Base-by-base conservation (phyloP, 2,329 filamentous ascomycete species). In the Tetracladium maxilliforme region DNA sequence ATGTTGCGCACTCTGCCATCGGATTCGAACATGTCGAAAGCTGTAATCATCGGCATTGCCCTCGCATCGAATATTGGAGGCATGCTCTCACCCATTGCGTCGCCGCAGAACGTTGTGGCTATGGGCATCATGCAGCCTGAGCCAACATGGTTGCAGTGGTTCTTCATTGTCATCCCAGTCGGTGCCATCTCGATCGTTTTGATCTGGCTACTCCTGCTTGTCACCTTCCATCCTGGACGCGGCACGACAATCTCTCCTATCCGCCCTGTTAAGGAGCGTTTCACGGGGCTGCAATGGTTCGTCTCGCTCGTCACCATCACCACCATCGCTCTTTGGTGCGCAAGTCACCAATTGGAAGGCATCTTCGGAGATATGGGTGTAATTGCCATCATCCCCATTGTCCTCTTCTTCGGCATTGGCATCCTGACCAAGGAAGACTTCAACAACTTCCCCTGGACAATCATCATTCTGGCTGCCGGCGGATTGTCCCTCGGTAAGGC, bases 371-470 rank as follows among this genome's bases (percentile, higher is more conserved):
- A 98, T 45, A 98, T 98, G 90, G 90, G 90, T 26, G 86, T 98
- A 26, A 80, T 98, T 21, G 92, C 90, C 30, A 92, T 98, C 44
- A 83, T 98, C 32, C 90, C 90, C 6, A 77, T 98, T 25, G 79
- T 92, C 4, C 62, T 94, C 21, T 98, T 98, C 64, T 98, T 98
- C 41, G 90, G 90, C 27, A 86, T 84, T 3, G 90, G 90, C 8
- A 87, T 95, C 37, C 62, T 98, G 16, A 95, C 86, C 24, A 98
- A 95, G 54, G 90, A 95, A 52, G 90, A 98, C 54, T 98, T 98
- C 48, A 98, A 98, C 61, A 98, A 98, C 51, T 98, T 98, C 51
- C 77, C 94, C 19, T 98, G 90, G 90, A 98, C 92, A 12, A 98
- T 98, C 51, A 94, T 98, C 52, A 95, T 98, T 42, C 74, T 98